Evolutionary conservation across 805 yeast genomes (phyloP).

Genomic region (Teunomyces cretensis): DNA sequence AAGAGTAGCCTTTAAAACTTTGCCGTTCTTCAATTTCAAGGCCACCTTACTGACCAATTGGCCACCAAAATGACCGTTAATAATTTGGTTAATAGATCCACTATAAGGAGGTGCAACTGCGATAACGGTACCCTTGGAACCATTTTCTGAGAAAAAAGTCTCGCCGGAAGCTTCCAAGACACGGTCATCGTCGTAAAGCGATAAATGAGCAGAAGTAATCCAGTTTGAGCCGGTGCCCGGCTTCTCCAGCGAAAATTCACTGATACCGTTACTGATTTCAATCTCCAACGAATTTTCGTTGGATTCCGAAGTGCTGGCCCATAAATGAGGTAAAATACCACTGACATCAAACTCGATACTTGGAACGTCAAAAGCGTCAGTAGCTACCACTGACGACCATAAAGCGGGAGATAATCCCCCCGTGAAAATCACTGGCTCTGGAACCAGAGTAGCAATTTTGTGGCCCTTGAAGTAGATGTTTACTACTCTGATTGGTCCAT

Average conservation of each 20-base stretch:
- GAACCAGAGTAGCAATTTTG: conserved; percentile 60
- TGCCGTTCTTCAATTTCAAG: conserved; percentile 40
- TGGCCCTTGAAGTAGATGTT: conserved; percentile 60
- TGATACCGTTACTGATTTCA: conserved; percentile 54
- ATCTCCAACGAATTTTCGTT: conserved; percentile 40
- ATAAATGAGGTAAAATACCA: conserved; percentile 65
- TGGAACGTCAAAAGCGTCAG: conserved; percentile 70
- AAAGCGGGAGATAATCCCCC: conserved; percentile 80
- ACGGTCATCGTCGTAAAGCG: conserved; percentile 50
- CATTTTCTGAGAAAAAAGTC: conserved; percentile 20
- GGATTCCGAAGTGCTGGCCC: conserved; percentile 35
- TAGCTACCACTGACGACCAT: conserved; percentile 80
- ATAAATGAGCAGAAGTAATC: conserved; percentile 57
- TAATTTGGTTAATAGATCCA: conserved; percentile 35
- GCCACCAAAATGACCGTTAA: conserved; percentile 34
- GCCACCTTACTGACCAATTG: conserved; percentile 33
- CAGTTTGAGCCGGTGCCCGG: conserved; percentile 48
- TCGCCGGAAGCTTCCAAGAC: conserved; percentile 42
- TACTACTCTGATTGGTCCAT: conserved; percentile 71
- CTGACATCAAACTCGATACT: conserved; percentile 71
- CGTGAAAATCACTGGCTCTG: conserved; percentile 73
- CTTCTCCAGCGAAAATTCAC: conserved; percentile 21
- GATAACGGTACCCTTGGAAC: conserved; percentile 25
- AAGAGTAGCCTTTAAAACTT: conserved; percentile 24
- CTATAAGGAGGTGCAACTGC: conserved; percentile 37